phyloP scores from a whole-genome alignment of 2,329 filamentous ascomycete genomes.

The Phyllosticta citrichinensis region DNA sequence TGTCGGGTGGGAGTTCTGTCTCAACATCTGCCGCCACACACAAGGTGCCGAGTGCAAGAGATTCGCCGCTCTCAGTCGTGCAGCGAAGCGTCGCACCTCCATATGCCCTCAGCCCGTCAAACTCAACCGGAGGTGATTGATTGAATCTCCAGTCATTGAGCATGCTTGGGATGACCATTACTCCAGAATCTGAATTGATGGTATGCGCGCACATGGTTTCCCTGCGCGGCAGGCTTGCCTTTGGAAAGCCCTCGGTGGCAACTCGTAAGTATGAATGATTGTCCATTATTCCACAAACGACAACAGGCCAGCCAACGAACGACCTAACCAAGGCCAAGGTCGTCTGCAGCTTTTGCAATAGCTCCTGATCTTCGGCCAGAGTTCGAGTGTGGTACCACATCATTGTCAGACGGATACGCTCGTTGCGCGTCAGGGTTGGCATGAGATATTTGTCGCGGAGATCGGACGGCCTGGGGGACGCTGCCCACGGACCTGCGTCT shows the following conservation, averaged over 20 bases:
- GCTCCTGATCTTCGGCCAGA: slow-evolving; percentile 30
- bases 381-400: slow-evolving; percentile 37
- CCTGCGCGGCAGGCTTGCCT: slow-evolving; percentile 35
- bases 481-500: slow-evolving; percentile 8
- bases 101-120: slow-evolving; percentile 32
- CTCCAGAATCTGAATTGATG: slow-evolving; percentile 23
- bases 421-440: slow-evolving; percentile 26
- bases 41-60: slow-evolving; percentile 33
- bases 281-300: slow-evolving; percentile 27
- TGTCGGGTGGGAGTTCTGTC: slow-evolving; percentile 21
- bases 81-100: slow-evolving; percentile 33
- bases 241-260: slow-evolving; percentile 32
- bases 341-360: slow-evolving; percentile 33
- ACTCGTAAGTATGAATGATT: slow-evolving; percentile 29
- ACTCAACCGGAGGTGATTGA: slow-evolving; percentile 31
- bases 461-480: slow-evolving; percentile 13
- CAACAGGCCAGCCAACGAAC: slow-evolving; percentile 37
- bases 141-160: slow-evolving; percentile 36
- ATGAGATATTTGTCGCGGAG: slow-evolving; percentile 24
- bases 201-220: slow-evolving; percentile 39
- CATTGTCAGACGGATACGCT: slow-evolving; percentile 28
- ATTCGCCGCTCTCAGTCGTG: slow-evolving; percentile 31
- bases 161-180: slow-evolving; percentile 36
- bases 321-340: slow-evolving; percentile 33
- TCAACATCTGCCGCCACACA: slow-evolving; percentile 33